phyloP scores from a whole-genome alignment of 1,284 basidiomycete species.

The Lentinus polychrous region DNA sequence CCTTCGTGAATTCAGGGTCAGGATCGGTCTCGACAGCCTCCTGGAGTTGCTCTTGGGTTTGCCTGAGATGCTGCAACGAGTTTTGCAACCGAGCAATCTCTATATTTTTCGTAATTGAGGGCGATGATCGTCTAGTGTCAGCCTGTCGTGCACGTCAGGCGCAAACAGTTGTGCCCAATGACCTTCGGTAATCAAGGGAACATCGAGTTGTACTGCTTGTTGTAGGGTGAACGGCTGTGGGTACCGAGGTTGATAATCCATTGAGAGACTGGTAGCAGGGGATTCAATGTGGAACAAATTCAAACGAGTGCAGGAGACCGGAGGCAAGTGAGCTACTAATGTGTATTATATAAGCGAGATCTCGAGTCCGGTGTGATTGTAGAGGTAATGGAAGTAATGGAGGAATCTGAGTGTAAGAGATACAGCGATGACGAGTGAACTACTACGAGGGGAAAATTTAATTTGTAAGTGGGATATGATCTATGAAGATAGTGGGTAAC shows the following conservation, averaged over 20 bases:
- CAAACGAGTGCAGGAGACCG: background rate
- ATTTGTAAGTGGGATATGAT: constrained; percentile 7
- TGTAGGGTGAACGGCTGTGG: constrained; percentile 69
- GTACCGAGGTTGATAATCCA: constrained; percentile 64
- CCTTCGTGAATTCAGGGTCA: constrained; percentile 40
- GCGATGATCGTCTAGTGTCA: background rate
- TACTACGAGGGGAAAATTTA: background rate
- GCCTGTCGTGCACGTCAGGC: constrained; percentile 1
- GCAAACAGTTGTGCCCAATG: constrained; percentile 8
- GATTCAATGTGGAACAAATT: background rate
- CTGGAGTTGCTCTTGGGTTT: constrained; percentile 56
- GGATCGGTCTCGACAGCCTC: constrained; percentile 34
- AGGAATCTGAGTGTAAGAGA: constrained; percentile 5
- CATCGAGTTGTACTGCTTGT: constrained; percentile 61
- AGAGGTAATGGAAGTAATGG: background rate
- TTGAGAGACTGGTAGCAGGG: constrained; percentile 16
- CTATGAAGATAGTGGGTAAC: constrained; percentile 11
- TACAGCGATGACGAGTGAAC: constrained; percentile 5
- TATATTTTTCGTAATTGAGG: constrained; percentile 22
- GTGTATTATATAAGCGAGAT: constrained; percentile 1
- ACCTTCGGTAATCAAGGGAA: constrained; percentile 69
- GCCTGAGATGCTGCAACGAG: constrained; percentile 56
- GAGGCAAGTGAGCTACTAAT: background rate
- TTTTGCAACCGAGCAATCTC: constrained; percentile 73
- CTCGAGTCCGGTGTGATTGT: background rate